Conservation (phyloP, 768 basidiomycete species). For the Nidula microcarpa region DNA sequence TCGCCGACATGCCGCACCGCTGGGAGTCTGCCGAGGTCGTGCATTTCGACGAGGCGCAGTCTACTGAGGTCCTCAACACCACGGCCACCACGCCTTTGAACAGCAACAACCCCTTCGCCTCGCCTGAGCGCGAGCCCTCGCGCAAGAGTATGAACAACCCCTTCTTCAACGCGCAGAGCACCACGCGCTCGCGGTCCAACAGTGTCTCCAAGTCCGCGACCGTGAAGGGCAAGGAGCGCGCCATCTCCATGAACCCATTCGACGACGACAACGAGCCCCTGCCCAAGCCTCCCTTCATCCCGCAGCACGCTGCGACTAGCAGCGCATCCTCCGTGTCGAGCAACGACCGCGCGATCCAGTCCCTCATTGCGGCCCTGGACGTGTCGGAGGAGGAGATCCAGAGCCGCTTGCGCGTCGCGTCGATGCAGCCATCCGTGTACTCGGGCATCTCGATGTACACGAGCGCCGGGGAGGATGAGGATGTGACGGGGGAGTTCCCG, state of each 20-base stretch:
- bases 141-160: slow-evolving; percentile 36
- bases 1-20: slow-evolving; percentile 46
- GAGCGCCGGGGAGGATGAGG: slow-evolving; percentile 26
- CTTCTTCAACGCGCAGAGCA: slow-evolving; percentile 29
- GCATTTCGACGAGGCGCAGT: slow-evolving; percentile 31
- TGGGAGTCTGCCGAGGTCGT: slow-evolving; percentile 74
- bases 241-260: slow-evolving; percentile 33
- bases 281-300: slow-evolving; percentile 24
- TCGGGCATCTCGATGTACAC: slow-evolving; percentile 28
- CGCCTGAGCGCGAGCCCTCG: neutral
- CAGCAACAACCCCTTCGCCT: slow-evolving; percentile 37
- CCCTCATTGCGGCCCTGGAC: slow-evolving; percentile 68
- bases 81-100: no score
- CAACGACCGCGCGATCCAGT: slow-evolving; percentile 54
- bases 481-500: slow-evolving; percentile 35
- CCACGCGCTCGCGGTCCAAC: slow-evolving; percentile 31
- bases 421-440: slow-evolving; percentile 52
- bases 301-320: slow-evolving; percentile 22
- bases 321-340: slow-evolving; percentile 37
- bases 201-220: slow-evolving; percentile 40
- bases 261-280: slow-evolving; percentile 27
- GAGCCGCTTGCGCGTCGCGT: slow-evolving; percentile 50
- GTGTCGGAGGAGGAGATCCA: slow-evolving; percentile 42
- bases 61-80: slow-evolving; percentile 26
- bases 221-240: slow-evolving; percentile 30